Evolutionary conservation across 2,329 filamentous ascomycete species (phyloP).

Genomic region (Calcarisporium arbuscula): DNA sequence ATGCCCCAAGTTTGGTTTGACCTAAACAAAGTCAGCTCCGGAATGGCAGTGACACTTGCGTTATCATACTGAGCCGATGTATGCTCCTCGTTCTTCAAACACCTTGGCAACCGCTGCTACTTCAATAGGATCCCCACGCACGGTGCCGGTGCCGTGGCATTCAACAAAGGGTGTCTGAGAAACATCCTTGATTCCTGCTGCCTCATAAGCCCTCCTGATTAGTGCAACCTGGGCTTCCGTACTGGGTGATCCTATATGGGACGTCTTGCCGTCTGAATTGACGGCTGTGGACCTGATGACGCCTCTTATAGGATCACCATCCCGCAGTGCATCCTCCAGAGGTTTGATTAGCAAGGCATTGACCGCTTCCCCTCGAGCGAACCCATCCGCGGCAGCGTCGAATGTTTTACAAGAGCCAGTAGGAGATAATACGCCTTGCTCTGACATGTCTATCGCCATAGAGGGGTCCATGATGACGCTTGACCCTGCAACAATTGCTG

Average conservation of each 20-base stretch:
- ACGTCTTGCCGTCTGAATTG: constrained; percentile 1
- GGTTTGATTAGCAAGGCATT: not conserved
- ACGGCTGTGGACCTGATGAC: constrained; percentile 1
- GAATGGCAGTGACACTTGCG: not conserved
- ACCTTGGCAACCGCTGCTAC: constrained; percentile 22
- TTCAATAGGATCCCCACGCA: constrained; percentile 30
- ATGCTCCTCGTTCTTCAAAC: constrained; percentile 18
- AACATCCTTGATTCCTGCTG: not conserved
- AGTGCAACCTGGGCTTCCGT: not conserved
- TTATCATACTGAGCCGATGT: constrained; percentile 20
- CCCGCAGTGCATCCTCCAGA: constrained; percentile 1
- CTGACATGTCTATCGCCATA: constrained; percentile 18
- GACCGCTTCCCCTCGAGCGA: not conserved
- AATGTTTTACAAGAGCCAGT: constrained; percentile 19
- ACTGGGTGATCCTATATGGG: not conserved
- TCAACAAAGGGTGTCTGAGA: constrained; percentile 11
- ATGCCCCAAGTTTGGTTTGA: constrained; percentile 17
- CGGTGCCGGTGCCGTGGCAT: constrained; percentile 2
- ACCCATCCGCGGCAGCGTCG: not conserved
- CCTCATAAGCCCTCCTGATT: constrained; percentile 1
- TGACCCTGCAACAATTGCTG: constrained; percentile 23
- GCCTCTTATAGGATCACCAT: constrained; percentile 1
- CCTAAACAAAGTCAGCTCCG: constrained; percentile 13
- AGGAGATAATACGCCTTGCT: constrained; percentile 29
- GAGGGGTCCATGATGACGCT: constrained; percentile 24